Base-by-base conservation (phyloP, 176 grass and related monocot species). In the Oropetium thomaeum region DNA sequence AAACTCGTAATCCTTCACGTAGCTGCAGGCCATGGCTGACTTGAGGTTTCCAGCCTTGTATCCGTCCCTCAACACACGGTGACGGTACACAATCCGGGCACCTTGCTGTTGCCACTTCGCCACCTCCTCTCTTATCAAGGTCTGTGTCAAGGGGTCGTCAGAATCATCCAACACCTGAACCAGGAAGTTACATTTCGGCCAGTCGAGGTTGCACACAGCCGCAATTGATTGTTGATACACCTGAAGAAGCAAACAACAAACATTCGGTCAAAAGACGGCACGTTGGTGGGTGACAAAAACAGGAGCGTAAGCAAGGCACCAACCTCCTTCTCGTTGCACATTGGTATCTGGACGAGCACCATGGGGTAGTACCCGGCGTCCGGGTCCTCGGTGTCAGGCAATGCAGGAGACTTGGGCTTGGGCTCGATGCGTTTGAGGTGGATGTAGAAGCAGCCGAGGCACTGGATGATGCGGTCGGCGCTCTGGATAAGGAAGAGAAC, bases 21-120 rank as follows among this genome's bases (percentile, higher is more conserved):
- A 96, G 77, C 82, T 96, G 77, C 92, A 99, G 73, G 65, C 76
- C 96, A 99, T 99, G 7, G 96, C 92, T 0, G 96, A 99, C 75
- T 96, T 99, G 68, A 99, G 89, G 78, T 99, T 99, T 60, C 96
- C 96, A 11, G 96, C 96, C 82, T 99, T 99, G 86, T 99, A 99
- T 25, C 96, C 96, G 4, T 92, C 92, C 39, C 96, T 81, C 53
- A 99, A 78, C 31, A 92, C 87, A 1, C 96, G 89, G 61, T 99
- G 96, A 6, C 92, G 76, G 82, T 99, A 99, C 59, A 99, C 39
- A 67, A 99, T 99, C 58, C 72, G 86, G 22, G 92, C 89, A 1
- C 92, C 96, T n/a, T 90, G 81, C 65, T 92, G 87, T 70, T 99
- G 96, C 96, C 96, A 99, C 69, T 96, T 99, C 57, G 63, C 65